Evolutionary conservation across 192 early-diverging fungal species (phyloP).

Genomic region (Kickxella alabastrina): DNA sequence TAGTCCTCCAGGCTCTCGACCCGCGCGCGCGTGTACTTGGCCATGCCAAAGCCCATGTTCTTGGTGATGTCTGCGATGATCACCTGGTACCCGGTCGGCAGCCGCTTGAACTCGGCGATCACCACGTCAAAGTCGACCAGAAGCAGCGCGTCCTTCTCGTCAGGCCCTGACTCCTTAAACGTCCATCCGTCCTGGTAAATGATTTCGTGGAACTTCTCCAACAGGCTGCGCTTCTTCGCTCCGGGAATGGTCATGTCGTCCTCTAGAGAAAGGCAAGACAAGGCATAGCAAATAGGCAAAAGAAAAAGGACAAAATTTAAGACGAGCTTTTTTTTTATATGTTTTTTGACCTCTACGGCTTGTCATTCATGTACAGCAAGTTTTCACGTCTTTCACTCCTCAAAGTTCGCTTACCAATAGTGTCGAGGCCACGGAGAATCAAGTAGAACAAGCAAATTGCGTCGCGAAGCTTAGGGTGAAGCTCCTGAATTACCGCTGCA

Average conservation of each 20-base stretch:
- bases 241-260: constrained; percentile 94
- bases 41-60: constrained; percentile 95
- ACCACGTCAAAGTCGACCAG: constrained; percentile 87
- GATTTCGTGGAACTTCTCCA: constrained; percentile 77
- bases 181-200: constrained; percentile 77
- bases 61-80: constrained; percentile 90
- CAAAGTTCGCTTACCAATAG: constrained; percentile 59
- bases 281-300: not conserved
- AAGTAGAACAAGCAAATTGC: constrained; percentile 95
- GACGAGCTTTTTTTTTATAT: not conserved
- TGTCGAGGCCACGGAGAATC: constrained; percentile 92
- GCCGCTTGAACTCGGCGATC: constrained; percentile 79
- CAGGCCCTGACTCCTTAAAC: constrained; percentile 77
- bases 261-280: constrained; percentile 40
- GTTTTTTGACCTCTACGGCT: not conserved
- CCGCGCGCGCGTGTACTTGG: constrained; percentile 68
- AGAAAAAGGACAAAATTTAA: not conserved
- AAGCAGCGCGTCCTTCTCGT: constrained; percentile 92
- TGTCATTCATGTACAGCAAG: not conserved
- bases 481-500: constrained; percentile 87
- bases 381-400: not conserved
- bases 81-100: constrained; percentile 68
- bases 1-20: constrained; percentile 81
- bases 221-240: constrained; percentile 68
- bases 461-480: constrained; percentile 75